Percentiles rank a stretch among this genome's conserved stretches.
These are phyloP conservation scores for Truncatella angustata DNA, from an alignment of 2,329 filamentous ascomycete genomes.

Conservation along the genomic window DNA sequence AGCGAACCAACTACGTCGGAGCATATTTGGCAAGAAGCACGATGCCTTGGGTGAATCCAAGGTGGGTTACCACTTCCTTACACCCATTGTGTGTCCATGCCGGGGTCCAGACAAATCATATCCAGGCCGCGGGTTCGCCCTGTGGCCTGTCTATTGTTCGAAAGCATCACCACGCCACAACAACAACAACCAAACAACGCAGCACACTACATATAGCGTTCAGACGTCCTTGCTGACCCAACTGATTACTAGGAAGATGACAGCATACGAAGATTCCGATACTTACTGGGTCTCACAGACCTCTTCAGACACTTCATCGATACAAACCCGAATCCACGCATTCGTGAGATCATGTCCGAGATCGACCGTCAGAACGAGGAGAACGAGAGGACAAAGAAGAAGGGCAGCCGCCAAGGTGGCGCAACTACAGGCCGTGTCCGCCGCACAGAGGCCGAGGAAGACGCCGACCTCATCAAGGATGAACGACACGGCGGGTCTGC, in stretches of 20 bases:
- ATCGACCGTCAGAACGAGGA: constrained; percentile 92
- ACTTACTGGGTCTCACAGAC: constrained; percentile 91
- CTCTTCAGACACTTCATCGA: constrained; percentile 99
- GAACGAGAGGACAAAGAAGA: constrained; percentile 68
- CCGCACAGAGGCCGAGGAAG: constrained; percentile 95
- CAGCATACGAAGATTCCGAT: constrained; percentile 89
- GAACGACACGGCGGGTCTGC: constrained; percentile 85
- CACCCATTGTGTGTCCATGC: background rate
- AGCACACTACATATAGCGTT: too few species aligned
- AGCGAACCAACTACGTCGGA: constrained; percentile 84
- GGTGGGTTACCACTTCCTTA: constrained; percentile 48
- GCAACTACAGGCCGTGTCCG: constrained; percentile 75
- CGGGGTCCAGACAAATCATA: too few species aligned
- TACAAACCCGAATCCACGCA: constrained; percentile 90
- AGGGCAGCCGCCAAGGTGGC: constrained; percentile 76
- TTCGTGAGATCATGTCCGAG: constrained; percentile 89
- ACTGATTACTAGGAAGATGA: constrained; percentile 74
- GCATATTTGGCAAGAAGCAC: constrained; percentile 92
- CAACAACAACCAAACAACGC: too few species aligned
- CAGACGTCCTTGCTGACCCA: too few species aligned
- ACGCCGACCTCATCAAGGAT: constrained; percentile 83
- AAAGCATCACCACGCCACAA: too few species aligned
- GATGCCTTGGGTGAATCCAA: constrained; percentile 89
- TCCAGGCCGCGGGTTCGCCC: too few species aligned
- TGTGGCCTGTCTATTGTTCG: too few species aligned